These are phyloP conservation scores for Ustilago xerochloae DNA, from an alignment of 1,284 basidiomycete genomes.

Conservation along the genomic window DNA sequence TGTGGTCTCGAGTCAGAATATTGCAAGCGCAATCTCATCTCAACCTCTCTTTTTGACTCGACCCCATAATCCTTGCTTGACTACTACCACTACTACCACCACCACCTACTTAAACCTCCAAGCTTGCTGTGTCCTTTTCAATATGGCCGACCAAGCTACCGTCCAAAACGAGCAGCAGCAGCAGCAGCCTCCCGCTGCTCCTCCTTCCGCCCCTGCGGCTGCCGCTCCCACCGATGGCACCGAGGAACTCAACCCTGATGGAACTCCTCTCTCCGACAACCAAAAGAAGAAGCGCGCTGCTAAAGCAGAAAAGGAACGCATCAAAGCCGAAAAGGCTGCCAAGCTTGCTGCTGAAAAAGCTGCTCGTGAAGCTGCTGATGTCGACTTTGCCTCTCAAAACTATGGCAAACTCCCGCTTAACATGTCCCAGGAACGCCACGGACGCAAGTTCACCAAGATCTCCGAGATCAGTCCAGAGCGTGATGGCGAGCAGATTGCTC, in stretches of 20 bases:
- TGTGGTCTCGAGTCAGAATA: slow-evolving; percentile 30
- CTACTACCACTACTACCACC: slow-evolving; percentile 1
- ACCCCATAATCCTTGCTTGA: not conserved
- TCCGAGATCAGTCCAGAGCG: slow-evolving; percentile 76
- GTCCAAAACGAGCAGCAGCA: slow-evolving; percentile 27
- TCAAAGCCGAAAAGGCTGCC: slow-evolving; percentile 81
- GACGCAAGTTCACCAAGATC: slow-evolving; percentile 74
- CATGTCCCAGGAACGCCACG: slow-evolving; percentile 80
- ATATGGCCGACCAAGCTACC: slow-evolving; percentile 46
- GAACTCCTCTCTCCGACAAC: slow-evolving; percentile 78
- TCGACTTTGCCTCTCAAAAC: slow-evolving; percentile 85
- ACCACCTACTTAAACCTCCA: not conserved
- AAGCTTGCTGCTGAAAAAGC: slow-evolving; percentile 81
- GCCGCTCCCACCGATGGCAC: slow-evolving; percentile 18
- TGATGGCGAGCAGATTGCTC: slow-evolving; percentile 81
- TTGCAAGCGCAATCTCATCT: not conserved
- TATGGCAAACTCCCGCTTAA: slow-evolving; percentile 92
- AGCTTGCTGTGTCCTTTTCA: slow-evolving; percentile 11
- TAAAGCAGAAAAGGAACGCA: slow-evolving; percentile 81
- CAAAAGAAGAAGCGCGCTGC: slow-evolving; percentile 94
- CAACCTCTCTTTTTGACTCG: slow-evolving; percentile 2
- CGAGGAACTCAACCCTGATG: slow-evolving; percentile 62
- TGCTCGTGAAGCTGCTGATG: slow-evolving; percentile 79
- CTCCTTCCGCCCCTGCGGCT: slow-evolving; percentile 15
- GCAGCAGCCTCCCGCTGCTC: no score